Percentiles rank a stretch among this genome's conserved stretches.
phyloP scores from a whole-genome alignment of 495 filamentous ascomycete genomes.

The Trichoderma erinaceum region DNA sequence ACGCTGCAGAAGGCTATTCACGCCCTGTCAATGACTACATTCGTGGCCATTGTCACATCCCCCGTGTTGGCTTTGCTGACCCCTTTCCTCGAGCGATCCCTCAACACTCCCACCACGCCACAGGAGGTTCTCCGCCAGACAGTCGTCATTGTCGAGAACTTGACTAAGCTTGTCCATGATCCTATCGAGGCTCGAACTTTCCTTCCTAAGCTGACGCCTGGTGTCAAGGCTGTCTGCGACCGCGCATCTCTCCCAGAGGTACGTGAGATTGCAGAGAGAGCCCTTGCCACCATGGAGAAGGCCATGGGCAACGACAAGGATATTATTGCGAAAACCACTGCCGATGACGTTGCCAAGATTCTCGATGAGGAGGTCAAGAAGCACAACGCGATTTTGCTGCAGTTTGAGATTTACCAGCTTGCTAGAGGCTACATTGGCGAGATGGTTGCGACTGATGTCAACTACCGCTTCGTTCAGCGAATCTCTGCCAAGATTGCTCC shows the following conservation, averaged over 20 bases:
- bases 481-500: constrained; percentile 59
- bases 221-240: constrained; percentile 81
- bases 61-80: constrained; percentile 96
- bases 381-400: constrained; percentile 53
- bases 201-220: constrained; percentile 90
- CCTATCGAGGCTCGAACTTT: constrained; percentile 93
- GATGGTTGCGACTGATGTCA: constrained; percentile 87
- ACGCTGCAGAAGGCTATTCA: constrained; percentile 92
- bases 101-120: constrained; percentile 81
- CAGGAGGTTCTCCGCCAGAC: constrained; percentile 96
- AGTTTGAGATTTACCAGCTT: constrained; percentile 60
- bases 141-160: constrained; percentile 95
- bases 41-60: constrained; percentile 95
- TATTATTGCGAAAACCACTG: constrained; percentile 59
- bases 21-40: constrained; percentile 95
- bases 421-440: constrained; percentile 68
- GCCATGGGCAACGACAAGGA: constrained; percentile 75
- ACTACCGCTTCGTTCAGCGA: constrained; percentile 69
- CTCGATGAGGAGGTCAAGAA: constrained; percentile 70
- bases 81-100: constrained; percentile 84
- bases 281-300: constrained; percentile 82
- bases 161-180: constrained; percentile 98
- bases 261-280: constrained; percentile 77
- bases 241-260: constrained; percentile 92
- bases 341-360: constrained; percentile 68